Percentiles rank a stretch among this genome's conserved stretches.
Conservation (phyloP, 345 rosid species). For the Citrus glauca region DNA sequence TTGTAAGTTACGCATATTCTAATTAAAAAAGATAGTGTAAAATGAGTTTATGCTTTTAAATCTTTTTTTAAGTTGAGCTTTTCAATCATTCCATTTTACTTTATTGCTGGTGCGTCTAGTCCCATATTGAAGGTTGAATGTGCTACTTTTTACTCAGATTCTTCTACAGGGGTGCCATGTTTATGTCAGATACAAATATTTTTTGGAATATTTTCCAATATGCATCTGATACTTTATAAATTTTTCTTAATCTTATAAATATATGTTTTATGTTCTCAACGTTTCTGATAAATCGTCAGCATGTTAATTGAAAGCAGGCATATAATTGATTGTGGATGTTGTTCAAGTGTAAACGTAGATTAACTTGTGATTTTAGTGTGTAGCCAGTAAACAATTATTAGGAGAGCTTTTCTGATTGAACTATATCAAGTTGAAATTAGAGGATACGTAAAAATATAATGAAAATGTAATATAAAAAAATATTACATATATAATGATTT, state of each 20-base stretch:
- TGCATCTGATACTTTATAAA: background rate
- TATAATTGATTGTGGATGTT: background rate
- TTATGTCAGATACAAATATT: background rate
- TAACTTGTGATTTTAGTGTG: background rate
- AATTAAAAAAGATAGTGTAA: background rate
- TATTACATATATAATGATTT: background rate
- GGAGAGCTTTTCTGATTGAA: background rate
- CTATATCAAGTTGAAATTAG: background rate
- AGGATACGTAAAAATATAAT: background rate
- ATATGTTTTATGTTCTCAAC: background rate
- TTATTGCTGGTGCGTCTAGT: background rate
- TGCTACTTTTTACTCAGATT: background rate
- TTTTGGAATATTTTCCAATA: background rate
- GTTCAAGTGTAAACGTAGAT: too few relatives aligned
- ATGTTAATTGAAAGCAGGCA: background rate
- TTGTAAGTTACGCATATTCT: slow-evolving; percentile 47
- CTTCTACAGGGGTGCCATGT: background rate
- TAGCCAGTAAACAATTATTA: background rate
- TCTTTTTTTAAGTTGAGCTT: background rate
- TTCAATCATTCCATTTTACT: background rate
- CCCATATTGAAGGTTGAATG: background rate
- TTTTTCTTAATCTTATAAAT: background rate
- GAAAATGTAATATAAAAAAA: background rate
- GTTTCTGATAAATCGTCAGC: background rate
- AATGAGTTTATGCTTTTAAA: background rate